Base-by-base conservation (phyloP, 805 yeast genomes). In the Nakazawaea ernobii region DNA sequence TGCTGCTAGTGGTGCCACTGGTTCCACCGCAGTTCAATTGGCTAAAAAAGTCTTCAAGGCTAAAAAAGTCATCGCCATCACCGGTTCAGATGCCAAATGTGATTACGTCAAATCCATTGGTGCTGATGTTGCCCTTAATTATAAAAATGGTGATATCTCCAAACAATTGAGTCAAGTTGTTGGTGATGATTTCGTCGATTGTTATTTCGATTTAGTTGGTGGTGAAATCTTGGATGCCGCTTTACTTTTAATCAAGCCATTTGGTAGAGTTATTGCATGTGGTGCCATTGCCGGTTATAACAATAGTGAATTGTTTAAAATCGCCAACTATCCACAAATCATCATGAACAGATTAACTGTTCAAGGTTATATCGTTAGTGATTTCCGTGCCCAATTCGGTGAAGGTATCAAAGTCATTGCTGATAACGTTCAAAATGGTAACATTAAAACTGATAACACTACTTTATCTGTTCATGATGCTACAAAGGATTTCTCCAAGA, bases 1-100 rank as follows among this genome's bases (percentile, higher is more conserved):
- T 15, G 87, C 86, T 49, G 88, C 88, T 11, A 74, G 83, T 7
- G 89, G 89, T 51, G 86, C 86, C n/a, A 82, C 83, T n/a, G 88
- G 88, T 11, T 71, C 79, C 26, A 63, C 72, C 42, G 75, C 69
- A 42, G 75, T 80, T 17, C 86, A 81, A 59, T 58, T 82, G 10
- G 82, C 86, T 37, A 66, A 77, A 50, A 64, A 73, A 35, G 61
- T 76, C 9, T 68, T 74, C 58, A 74, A 75, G 33, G 83, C 83
- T 28, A 62, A 70, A 38, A 74, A 69, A 53, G 81, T 82, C 26
- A 70, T 80, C 57, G 87, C 82, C 38, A 73, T 80, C 52, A 78
- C 86, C 14, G 86, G 87, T 48, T 75, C 81, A 8, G 69, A 63
- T 5, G 81, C 70, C 32, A 83, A 83, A 59, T 67, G 75, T 49